A percentile compares a stretch with the other conserved stretches of the same genome.
phyloP scores from a whole-genome alignment of 768 basidiomycete genomes.

The Sarcomyxa edulis region DNA sequence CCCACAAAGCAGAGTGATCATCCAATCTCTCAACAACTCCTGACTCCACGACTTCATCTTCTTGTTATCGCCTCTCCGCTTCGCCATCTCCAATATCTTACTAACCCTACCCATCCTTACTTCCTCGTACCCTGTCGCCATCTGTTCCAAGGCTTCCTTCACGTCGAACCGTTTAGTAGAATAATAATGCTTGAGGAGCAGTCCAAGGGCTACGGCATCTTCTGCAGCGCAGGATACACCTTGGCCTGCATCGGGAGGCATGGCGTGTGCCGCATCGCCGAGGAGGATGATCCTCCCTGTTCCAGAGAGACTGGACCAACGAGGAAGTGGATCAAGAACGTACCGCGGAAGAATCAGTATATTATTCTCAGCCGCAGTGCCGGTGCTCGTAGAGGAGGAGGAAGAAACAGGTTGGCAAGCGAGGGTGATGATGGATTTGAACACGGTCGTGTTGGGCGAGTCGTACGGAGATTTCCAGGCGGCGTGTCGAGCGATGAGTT shows the following conservation, averaged over 20 bases:
- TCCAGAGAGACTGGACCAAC: conserved; percentile 24
- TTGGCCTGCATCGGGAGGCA: conserved; percentile 38
- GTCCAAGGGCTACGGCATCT: conserved; percentile 29
- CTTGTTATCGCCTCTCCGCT: conserved; percentile 24
- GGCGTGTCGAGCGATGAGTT: conserved; percentile 25
- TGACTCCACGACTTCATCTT: conserved; percentile 23
- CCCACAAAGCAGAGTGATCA: conserved; percentile 27
- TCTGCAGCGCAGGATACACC: conserved; percentile 36
- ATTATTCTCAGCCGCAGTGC: conserved; percentile 8
- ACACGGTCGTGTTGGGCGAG: conserved; percentile 14
- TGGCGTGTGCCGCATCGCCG: conserved; percentile 39
- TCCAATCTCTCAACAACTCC: conserved; percentile 26
- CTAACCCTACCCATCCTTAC: conserved; percentile 27
- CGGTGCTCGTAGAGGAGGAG: conserved; percentile 5
- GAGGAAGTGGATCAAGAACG: conserved; percentile 27
- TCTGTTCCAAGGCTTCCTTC: conserved; percentile 13
- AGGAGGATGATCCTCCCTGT: conserved; percentile 33
- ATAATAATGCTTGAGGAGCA: conserved; percentile 27
- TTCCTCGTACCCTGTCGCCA: conserved; percentile 25
- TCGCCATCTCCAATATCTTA: conserved; percentile 26
- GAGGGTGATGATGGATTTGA: conserved; percentile 21
- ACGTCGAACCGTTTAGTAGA: conserved; percentile 12
- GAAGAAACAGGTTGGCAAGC: conserved; percentile 15
- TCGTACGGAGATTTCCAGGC: conserved; percentile 31
- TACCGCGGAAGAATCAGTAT: conserved; percentile 31